A percentile compares a stretch with the other conserved stretches of the same genome.
phyloP scores from a whole-genome alignment of 2,329 filamentous ascomycete genomes.

The Talaromyces sp. region DNA sequence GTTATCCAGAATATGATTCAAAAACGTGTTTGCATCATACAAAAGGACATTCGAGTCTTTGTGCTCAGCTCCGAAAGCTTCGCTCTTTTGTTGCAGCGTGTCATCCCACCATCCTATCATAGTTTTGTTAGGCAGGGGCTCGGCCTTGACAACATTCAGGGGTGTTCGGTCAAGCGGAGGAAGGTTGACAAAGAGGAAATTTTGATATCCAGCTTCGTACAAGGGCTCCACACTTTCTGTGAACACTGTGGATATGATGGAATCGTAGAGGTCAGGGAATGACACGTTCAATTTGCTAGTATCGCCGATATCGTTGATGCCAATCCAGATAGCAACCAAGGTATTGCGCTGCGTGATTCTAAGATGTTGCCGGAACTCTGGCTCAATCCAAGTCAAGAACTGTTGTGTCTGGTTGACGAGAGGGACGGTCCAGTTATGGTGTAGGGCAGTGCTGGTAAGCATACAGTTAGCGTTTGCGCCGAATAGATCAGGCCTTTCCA shows the following conservation, averaged over 20 bases:
- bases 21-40: background rate
- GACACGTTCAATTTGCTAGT: background rate
- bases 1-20: background rate
- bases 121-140: background rate
- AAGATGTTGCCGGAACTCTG: constrained; percentile 35
- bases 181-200: background rate
- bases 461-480: background rate
- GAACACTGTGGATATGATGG: background rate
- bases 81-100: background rate
- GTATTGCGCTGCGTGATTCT: constrained; percentile 18
- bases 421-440: constrained; percentile 50
- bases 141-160: background rate
- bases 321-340: background rate
- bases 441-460: constrained; percentile 44
- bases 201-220: background rate
- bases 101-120: background rate
- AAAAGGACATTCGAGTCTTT: background rate
- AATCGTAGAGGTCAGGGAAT: background rate
- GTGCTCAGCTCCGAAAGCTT: background rate
- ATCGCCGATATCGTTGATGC: background rate
- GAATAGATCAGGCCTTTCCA: background rate
- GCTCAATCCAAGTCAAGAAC: constrained; percentile 46
- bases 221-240: background rate
- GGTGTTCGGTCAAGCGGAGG: background rate
- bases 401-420: constrained; percentile 51